Evolutionary conservation across 257 asterid species (phyloP).

Genomic region (Gynochthodes officinalis): DNA sequence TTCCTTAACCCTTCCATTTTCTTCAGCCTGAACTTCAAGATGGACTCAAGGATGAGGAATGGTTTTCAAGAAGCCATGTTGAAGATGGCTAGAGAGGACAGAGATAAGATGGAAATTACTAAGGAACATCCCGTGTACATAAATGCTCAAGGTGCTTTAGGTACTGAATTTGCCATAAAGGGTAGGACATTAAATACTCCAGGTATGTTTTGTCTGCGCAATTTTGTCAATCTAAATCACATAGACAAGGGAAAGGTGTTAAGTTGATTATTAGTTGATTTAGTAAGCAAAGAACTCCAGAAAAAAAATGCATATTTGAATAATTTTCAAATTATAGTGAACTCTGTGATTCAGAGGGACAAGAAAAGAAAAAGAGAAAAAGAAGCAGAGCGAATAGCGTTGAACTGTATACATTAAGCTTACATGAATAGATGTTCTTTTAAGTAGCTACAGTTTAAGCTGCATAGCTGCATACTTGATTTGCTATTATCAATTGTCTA

Average conservation of each 20-base stretch:
- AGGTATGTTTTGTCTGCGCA: constrained; percentile 20
- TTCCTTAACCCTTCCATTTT: constrained; percentile 49
- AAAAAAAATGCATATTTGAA: neutral
- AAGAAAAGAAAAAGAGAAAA: neutral
- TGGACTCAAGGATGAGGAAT: constrained; percentile 39
- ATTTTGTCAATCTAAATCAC: constrained; percentile 1
- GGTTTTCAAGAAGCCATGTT: constrained; percentile 51
- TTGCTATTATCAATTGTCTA: neutral
- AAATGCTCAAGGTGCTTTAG: constrained; percentile 44
- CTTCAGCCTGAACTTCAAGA: constrained; percentile 30
- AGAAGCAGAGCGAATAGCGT: neutral
- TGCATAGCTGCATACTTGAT: neutral
- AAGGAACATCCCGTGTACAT: constrained; percentile 38
- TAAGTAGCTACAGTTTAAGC: neutral
- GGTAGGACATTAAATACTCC: constrained; percentile 47
- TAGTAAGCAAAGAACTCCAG: neutral
- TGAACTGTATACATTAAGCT: neutral
- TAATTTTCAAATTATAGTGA: neutral
- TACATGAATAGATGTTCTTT: neutral
- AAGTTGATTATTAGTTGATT: neutral
- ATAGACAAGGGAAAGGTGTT: neutral
- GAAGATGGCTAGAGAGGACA: constrained; percentile 33
- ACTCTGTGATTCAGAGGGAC: neutral
- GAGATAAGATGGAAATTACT: constrained; percentile 39
- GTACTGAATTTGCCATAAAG: constrained; percentile 44